Conservation (phyloP, 2,329 filamentous ascomycete species). For the Incumbomyces lentus region DNA sequence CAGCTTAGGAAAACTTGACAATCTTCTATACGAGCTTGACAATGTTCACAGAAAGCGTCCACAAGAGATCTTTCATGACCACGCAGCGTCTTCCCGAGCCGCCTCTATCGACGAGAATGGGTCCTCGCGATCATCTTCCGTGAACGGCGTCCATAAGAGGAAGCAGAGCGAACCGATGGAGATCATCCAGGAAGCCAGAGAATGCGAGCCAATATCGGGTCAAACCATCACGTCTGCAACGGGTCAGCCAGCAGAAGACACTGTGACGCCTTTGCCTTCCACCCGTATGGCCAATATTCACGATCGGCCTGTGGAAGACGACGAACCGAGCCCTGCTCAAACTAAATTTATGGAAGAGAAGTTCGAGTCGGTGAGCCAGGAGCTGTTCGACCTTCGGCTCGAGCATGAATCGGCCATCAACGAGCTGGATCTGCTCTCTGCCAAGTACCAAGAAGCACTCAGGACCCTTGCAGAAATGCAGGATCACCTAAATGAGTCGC, state of each 20-base stretch:
- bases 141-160: slow-evolving; percentile 21
- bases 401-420: slow-evolving; percentile 77
- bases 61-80: not conserved
- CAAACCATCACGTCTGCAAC: slow-evolving; percentile 12
- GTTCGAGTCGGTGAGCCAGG: slow-evolving; percentile 79
- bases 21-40: slow-evolving; percentile 81
- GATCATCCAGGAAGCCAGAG: slow-evolving; percentile 34
- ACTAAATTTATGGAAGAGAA: slow-evolving; percentile 83
- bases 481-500: slow-evolving; percentile 70
- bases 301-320: slow-evolving; percentile 30
- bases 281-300: not conserved
- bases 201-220: slow-evolving; percentile 27
- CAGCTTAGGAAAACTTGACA: slow-evolving; percentile 89
- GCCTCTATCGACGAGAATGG: not conserved
- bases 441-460: slow-evolving; percentile 85
- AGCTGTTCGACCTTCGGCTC: slow-evolving; percentile 78
- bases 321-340: slow-evolving; percentile 61
- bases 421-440: slow-evolving; percentile 70
- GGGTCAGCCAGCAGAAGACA: slow-evolving; percentile 32
- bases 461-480: slow-evolving; percentile 74
- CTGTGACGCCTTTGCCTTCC: not conserved
- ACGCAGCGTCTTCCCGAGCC: slow-evolving; percentile 16
- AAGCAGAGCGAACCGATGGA: slow-evolving; percentile 26
- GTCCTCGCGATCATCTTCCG: slow-evolving; percentile 10
- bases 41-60: slow-evolving; percentile 53